Evolutionary conservation across 495 filamentous ascomycete species (phyloP), one percentile per base, ranked within the genome.

Genomic region (Entonaema liquescens): DNA sequence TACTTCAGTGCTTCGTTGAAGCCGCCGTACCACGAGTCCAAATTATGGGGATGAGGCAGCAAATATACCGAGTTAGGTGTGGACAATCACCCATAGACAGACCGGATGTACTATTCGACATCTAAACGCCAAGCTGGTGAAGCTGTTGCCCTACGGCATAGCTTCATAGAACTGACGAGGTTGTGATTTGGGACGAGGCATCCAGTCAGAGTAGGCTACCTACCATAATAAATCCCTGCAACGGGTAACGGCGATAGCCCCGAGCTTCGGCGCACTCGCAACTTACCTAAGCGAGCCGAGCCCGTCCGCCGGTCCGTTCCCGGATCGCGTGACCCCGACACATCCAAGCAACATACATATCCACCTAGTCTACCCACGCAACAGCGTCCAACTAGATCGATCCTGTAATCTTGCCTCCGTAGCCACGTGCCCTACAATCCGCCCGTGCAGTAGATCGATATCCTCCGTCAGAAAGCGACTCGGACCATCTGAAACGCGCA

Each of bases 321-420:
- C 42, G 19, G 9, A 23, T 47, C 42, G 42, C 19, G 42, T 23
- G 19, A 47, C 19, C 42, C 42, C 17, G 42, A 47, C 19, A 47
- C 42, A 5, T 8, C 17, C 42, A 44, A 44, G 19, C 40, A 17
- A 44, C 17, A 19, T 21, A n/a, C 40, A 33, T 7, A 31, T 31
- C 29, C 7, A 31, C 29, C 29, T 31, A 31, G n/a, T 19, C 40
- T 44, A 11, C 42, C 42, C 42, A 47, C 42, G 11, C 17, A 47
- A 47, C 11, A 21, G 42, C n/a, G 42, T 19, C 17, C 42, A 47
- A 23, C 50, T 57, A 56, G 62, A 57, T 49, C 62, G 53, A 57
- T 23, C 62, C 62, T 49, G 52, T 4, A 65, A 57, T 57, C 62
- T 65, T 12, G 29, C 35, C 61, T 36, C 62, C 52, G 29, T 26